phyloP scores from a whole-genome alignment of 805 yeast species.

The Ogataea saltuana region DNA sequence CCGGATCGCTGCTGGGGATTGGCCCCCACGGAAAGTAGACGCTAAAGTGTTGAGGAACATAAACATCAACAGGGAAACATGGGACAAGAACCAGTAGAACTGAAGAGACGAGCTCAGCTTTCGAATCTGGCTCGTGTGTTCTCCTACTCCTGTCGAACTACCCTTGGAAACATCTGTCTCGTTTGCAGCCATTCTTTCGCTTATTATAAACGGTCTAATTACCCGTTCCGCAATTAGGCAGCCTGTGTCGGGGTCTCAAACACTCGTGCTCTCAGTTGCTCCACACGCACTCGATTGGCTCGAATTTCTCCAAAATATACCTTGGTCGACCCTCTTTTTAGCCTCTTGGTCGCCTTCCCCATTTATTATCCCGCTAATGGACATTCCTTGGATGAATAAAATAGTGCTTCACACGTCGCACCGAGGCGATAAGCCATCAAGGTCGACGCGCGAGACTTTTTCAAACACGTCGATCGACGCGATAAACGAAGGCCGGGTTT shows the following conservation, averaged over 20 bases:
- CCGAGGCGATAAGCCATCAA: not conserved
- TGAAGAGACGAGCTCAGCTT: slow-evolving; percentile 47
- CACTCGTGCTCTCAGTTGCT: too few relatives aligned
- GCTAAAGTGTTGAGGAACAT: slow-evolving; percentile 41
- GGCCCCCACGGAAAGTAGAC: slow-evolving; percentile 42
- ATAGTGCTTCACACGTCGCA: not conserved
- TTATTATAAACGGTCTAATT: too few relatives aligned
- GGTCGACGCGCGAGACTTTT: too few relatives aligned
- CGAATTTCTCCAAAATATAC: too few relatives aligned
- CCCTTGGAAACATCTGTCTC: slow-evolving; percentile 3
- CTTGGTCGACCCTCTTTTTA: too few relatives aligned
- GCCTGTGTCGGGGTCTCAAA: too few relatives aligned
- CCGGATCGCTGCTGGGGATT: slow-evolving; percentile 32
- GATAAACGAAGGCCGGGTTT: too few relatives aligned
- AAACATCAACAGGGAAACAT: slow-evolving; percentile 48
- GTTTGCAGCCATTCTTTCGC: slow-evolving; percentile 4
- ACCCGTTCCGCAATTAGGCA: too few relatives aligned
- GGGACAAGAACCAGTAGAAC: slow-evolving; percentile 71
- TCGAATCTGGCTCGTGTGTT: slow-evolving; percentile 12
- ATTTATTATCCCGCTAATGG: not conserved
- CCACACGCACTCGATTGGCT: too few relatives aligned
- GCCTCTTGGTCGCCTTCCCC: not conserved
- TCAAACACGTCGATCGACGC: too few relatives aligned
- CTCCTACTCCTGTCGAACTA: not conserved
- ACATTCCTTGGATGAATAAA: not conserved